Conservation (phyloP, 176 grass and related monocot genomes). For the Saccharum officinarum region DNA sequence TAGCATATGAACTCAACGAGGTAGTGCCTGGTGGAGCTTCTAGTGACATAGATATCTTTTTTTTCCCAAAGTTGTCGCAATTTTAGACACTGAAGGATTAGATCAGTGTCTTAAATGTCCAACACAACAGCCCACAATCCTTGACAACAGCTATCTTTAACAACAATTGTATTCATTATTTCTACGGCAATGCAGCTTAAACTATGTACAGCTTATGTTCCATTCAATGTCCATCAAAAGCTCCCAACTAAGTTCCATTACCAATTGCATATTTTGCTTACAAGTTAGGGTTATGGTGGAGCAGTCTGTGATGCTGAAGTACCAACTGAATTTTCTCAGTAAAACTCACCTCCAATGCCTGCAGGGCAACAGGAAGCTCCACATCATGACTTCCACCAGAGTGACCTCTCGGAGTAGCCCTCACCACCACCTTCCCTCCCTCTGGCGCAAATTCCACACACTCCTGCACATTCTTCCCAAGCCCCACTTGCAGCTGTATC, state of each 20-base stretch:
- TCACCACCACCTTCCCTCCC: conserved; percentile 59
- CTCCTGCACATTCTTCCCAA: conserved; percentile 54
- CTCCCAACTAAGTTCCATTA: neutral
- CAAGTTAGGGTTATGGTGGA: conserved; percentile 19
- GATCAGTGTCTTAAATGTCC: conserved; percentile 4
- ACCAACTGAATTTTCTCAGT: neutral
- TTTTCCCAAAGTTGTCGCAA: neutral
- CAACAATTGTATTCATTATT: conserved; percentile 2
- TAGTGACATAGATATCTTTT: neutral
- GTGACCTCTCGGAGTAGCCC: conserved; percentile 24
- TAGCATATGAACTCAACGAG: neutral
- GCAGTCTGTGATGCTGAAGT: neutral
- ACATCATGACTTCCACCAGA: conserved; percentile 25
- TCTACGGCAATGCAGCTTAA: neutral
- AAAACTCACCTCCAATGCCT: conserved; percentile 75
- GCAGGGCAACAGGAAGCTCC: conserved; percentile 56
- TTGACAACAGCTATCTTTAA: neutral
- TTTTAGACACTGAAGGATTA: neutral
- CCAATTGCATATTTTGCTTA: neutral
- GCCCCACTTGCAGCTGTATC: conserved; percentile 71
- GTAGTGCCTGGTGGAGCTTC: neutral
- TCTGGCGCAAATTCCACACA: conserved; percentile 64
- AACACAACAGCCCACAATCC: neutral
- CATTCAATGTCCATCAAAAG: neutral
- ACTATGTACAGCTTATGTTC: conserved; percentile 7